Evolutionary conservation across 139 green algal species (phyloP), one percentile per base, ranked within the genome.

Genomic region (Gonium pectorale): DNA sequence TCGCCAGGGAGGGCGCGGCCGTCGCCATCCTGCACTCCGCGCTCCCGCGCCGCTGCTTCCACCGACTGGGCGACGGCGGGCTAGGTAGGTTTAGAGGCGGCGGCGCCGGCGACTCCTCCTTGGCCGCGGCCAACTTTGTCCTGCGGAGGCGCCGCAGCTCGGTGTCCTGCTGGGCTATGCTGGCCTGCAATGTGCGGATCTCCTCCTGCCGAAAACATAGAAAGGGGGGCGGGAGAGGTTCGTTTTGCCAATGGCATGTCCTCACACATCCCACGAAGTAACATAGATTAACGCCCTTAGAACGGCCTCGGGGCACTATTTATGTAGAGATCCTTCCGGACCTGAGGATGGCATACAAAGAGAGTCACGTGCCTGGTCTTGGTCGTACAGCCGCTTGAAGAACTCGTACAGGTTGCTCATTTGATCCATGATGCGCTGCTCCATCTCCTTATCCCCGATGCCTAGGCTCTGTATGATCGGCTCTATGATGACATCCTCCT

Each of bases 301-400:
- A n/a, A n/a, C n/a, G n/a, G n/a, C n/a, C n/a, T n/a, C n/a, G n/a
- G n/a, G n/a, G n/a, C n/a, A n/a, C n/a, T n/a, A n/a, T n/a, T n/a
- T n/a, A n/a, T n/a, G n/a, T n/a, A n/a, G n/a, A n/a, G n/a, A n/a
- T n/a, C n/a, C n/a, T n/a, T n/a, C n/a, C n/a, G n/a, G n/a, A n/a
- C n/a, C n/a, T n/a, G n/a, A n/a, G n/a, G n/a, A n/a, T n/a, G n/a
- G n/a, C n/a, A n/a, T n/a, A n/a, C n/a, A n/a, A n/a, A n/a, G 35
- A 22, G 63, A 37, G 86, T 86, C 54, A 86, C 87, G n/a, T 81
- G n/a, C 43, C 78, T 90, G 81, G 64, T 92, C 86, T 54, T 90
- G 68, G 13, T 89, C 69, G 56, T 89, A 87, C 43, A 92, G 66
- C 43, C 24, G 29, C 15, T 79, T 79, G 63, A 92, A 90, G 66